Percentiles rank a stretch among this genome's conserved stretches.
These are phyloP conservation scores for Hypericum androsaemum DNA, from an alignment of 345 rosid species.

Conservation along the genomic window DNA sequence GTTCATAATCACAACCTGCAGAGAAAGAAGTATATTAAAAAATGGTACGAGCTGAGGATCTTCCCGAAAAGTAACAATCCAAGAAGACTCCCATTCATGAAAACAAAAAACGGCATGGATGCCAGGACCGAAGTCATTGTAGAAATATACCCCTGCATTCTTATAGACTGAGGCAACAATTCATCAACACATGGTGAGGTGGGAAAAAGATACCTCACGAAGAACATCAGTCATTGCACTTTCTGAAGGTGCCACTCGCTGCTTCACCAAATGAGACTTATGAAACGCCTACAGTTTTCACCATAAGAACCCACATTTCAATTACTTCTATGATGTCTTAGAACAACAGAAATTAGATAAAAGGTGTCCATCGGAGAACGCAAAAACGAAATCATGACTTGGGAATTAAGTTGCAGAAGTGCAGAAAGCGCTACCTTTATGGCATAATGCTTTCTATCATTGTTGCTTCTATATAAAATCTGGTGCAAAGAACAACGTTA, in stretches of 20 bases:
- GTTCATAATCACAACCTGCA: slow-evolving; percentile 90
- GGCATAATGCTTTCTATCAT: slow-evolving; percentile 78
- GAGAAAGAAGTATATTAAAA: slow-evolving; percentile 3
- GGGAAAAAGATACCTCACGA: slow-evolving; percentile 57
- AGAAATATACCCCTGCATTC: no score
- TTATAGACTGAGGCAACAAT: no score
- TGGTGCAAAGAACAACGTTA: slow-evolving; percentile 24
- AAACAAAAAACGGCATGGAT: no score
- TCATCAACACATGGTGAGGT: not conserved
- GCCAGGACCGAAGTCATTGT: no score
- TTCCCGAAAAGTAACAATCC: not conserved
- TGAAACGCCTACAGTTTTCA: slow-evolving; percentile 65
- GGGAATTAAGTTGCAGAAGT: not conserved
- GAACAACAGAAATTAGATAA: no score
- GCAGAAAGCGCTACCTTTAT: slow-evolving; percentile 58
- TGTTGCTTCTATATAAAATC: slow-evolving; percentile 73
- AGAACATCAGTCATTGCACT: slow-evolving; percentile 97
- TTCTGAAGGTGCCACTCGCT: slow-evolving; percentile 94
- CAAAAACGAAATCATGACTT: no score
- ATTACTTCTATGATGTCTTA: no score
- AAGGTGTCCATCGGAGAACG: no score
- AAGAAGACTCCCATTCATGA: no score
- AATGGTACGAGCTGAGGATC: not conserved
- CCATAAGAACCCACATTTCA: slow-evolving; percentile 8
- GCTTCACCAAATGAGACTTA: slow-evolving; percentile 76